Evolutionary conservation across 2,329 filamentous ascomycete genomes (phyloP), one percentile per base, ranked within the genome.

Genomic region (Ophiocordyceps camponoti-saundersi): DNA sequence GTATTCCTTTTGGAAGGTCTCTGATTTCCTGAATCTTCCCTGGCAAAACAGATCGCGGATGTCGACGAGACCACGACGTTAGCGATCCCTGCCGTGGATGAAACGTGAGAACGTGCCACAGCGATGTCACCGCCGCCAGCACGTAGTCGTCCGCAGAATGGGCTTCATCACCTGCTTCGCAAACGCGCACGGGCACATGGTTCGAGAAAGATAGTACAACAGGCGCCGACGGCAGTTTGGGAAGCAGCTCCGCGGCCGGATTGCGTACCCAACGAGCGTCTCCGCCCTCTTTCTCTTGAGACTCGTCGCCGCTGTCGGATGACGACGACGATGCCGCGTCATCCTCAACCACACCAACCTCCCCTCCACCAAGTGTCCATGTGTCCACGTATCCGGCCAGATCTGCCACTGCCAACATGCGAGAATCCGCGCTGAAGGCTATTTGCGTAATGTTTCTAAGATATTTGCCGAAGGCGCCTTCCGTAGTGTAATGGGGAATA

Each of bases 301-400:
- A 22, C 10, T 40, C 36, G 36, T 57, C 62, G 43, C 65, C 64
- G 41, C 62, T 62, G 46, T 67, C 68, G 26, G 63, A 63, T 16
- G 62, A 56, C 7, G 56, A 60, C 44, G 58, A 40, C n/a, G 36
- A 40, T 8, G 36, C n/a, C 32, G 32, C n/a, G n/a, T 36, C 15
- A 20, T 40, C 36, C 1, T 21, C n/a, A 12, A 7, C 34, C 34
- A 39, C 34, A 39, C 34, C 34, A 39, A 7, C 36, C 16, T 40
- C 36, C 36, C 8, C 36, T 6, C 36, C 36, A 40, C 36, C 16
- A n/a, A 94, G 64, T 1, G 87, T 66, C 85, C 89, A 98, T 18
- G 82, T 87, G 58, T 96, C 89, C 30, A 96, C 71, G 61, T 81
- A 87, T 42, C 92, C 92, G 42, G 83, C 80, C 46, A 95, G 65